phyloP scores from a whole-genome alignment of 2,329 filamentous ascomycete species.

The Penicillium olsonii region DNA sequence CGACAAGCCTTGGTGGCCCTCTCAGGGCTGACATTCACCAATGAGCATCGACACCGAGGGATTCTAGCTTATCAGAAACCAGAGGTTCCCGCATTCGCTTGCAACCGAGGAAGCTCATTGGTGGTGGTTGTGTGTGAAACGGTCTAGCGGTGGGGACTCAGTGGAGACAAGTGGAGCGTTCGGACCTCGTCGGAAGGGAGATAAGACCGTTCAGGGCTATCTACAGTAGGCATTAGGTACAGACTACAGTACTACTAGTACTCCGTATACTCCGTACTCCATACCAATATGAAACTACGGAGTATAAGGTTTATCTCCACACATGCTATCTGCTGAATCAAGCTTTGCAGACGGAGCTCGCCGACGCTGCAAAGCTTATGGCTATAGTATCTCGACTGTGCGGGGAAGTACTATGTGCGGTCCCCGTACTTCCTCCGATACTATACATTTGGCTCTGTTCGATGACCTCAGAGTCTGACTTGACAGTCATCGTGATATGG shows the following conservation, averaged over 20 bases:
- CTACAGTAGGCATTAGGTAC: neutral
- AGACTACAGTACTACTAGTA: too few relatives aligned
- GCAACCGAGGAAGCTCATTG: neutral
- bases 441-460: neutral
- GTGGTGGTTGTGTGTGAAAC: constrained; percentile 8
- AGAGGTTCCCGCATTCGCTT: constrained; percentile 17
- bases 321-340: neutral
- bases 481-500: neutral
- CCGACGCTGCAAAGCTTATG: constrained; percentile 9
- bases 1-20: constrained; percentile 17
- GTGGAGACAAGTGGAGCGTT: neutral
- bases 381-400: neutral
- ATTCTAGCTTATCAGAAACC: constrained; percentile 21
- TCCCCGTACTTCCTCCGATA: neutral
- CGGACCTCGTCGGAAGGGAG: constrained; percentile 7
- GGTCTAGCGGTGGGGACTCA: neutral
- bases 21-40: neutral
- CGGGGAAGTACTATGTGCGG: neutral
- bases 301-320: too few relatives aligned
- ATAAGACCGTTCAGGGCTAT: constrained; percentile 10
- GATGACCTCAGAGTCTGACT: neutral
- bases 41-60: neutral
- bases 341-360: constrained; percentile 16
- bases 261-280: too few relatives aligned
- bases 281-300: too few relatives aligned